Base-by-base conservation (phyloP, 2,329 filamentous ascomycete species). In the Ilyonectria mors-panacis region DNA sequence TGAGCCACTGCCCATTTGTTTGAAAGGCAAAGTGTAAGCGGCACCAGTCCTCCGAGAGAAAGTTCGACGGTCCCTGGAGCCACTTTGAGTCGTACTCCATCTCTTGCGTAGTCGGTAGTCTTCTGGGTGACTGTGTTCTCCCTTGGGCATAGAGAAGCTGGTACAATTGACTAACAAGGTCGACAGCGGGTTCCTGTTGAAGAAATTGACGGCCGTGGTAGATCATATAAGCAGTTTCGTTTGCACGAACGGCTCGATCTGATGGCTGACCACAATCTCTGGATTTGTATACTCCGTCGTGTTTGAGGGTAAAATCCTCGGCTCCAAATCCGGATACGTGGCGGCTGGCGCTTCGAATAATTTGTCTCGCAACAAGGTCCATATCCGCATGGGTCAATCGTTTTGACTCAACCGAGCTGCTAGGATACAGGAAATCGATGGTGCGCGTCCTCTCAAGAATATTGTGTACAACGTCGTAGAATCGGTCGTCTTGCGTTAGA, bases 401-500 rank as follows among this genome's bases (percentile, higher is more conserved):
- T 0, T 0, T 4, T 1, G 37, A 44, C 26, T 42, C n/a, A 0
- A 59, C 15, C 4, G 50, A 8, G 6, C 33, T 7, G 6, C 54
- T 48, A 0, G 58, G 58, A 21, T 67, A 69, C 2, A 75, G 35
- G 2, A 70, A 72, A 1, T 37, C 35, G 2, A 70, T 30, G 6
- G 60, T 55, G 1, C 13, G 13, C 2, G 42, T 55, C 13, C 12
- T 39, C 3, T 39, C 19, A 0, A 63, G 23, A 28, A 55, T 56
- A 0, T 54, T 50, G 0, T 51, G 33, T 1, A 15, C 47, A 1
- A 8, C 35, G 12, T 39, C 63, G 37, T 77, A 76, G 47, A 87
- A 86, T 0, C 73, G 71, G 0, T 79, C 79, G 59, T 88, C 81
- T 59, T 90, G 87, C 0, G 84, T 74, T 1, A 85, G 69, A 6